These are phyloP conservation scores for Alnus rubra DNA, from an alignment of 306 rosid genomes.

Conservation along the genomic window DNA sequence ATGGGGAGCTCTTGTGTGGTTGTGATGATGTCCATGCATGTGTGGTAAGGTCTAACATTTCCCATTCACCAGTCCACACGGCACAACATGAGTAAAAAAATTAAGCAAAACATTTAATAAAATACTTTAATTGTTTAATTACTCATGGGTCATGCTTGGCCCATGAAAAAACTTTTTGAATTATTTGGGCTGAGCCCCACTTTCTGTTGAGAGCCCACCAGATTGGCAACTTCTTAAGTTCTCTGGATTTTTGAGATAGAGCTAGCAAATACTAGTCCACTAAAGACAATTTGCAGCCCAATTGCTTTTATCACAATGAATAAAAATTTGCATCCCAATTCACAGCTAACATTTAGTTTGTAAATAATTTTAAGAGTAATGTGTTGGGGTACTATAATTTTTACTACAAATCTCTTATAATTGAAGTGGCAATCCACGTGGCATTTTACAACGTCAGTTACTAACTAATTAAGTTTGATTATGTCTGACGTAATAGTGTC, in stretches of 20 bases:
- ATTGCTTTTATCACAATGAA: neutral
- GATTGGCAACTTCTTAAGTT: neutral
- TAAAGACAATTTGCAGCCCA: neutral
- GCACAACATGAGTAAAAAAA: too few species aligned
- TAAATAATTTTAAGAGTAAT: neutral
- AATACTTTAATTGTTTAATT: too few species aligned
- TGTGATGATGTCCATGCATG: slow-evolving; percentile 67
- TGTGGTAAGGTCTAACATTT: slow-evolving; percentile 35
- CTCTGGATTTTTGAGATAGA: too few species aligned
- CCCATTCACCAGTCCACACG: neutral
- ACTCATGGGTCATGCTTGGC: neutral
- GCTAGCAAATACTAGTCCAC: too few species aligned
- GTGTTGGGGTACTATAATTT: too few species aligned
- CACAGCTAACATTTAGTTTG: neutral
- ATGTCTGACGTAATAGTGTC: too few species aligned
- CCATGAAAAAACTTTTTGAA: neutral
- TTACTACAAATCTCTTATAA: too few species aligned
- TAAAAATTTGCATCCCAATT: neutral
- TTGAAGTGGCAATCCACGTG: too few species aligned
- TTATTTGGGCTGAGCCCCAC: neutral
- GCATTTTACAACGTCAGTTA: too few species aligned
- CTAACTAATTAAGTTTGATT: too few species aligned
- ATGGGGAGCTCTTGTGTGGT: slow-evolving; percentile 75
- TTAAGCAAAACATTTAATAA: too few species aligned
- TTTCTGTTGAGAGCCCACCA: neutral